phyloP scores from a whole-genome alignment of 345 rosid genomes.

The Lenwebbia sp. region DNA sequence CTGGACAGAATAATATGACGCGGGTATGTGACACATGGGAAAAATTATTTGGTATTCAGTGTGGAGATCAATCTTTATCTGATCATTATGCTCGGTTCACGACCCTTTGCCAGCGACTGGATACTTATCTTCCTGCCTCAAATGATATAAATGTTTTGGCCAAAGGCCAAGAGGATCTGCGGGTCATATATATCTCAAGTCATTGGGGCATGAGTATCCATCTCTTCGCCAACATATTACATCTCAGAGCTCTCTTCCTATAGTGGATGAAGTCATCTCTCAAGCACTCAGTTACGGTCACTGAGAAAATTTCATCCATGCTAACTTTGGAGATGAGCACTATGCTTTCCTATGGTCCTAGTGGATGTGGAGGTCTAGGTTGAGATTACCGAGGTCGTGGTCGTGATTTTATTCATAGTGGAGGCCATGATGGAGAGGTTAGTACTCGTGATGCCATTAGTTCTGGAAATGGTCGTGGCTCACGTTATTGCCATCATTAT shows the following conservation, averaged over 20 bases:
- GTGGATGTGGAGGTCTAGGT: not conserved
- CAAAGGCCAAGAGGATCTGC: not conserved
- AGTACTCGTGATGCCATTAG: not conserved
- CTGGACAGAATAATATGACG: too few relatives aligned
- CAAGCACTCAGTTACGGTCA: rapidly evolving
- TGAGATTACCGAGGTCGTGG: not conserved
- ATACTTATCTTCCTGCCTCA: not conserved
- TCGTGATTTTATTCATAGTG: not conserved
- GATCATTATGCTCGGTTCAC: not conserved
- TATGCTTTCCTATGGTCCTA: not conserved
- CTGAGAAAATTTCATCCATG: not conserved
- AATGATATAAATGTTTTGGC: not conserved
- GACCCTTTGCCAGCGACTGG: not conserved
- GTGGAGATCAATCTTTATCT: not conserved
- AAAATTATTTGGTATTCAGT: not conserved
- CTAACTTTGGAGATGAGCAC: not conserved
- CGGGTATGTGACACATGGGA: too few relatives aligned
- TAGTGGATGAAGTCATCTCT: not conserved
- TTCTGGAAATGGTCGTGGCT: not conserved
- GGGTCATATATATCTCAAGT: not conserved
- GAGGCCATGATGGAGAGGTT: not conserved
- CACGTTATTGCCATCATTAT: not conserved
- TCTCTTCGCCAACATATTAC: too few relatives aligned
- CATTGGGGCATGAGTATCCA: not conserved
- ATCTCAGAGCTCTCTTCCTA: not conserved